Evolutionary conservation across 1,284 basidiomycete species (phyloP).

Genomic region (Trametes pubescens): DNA sequence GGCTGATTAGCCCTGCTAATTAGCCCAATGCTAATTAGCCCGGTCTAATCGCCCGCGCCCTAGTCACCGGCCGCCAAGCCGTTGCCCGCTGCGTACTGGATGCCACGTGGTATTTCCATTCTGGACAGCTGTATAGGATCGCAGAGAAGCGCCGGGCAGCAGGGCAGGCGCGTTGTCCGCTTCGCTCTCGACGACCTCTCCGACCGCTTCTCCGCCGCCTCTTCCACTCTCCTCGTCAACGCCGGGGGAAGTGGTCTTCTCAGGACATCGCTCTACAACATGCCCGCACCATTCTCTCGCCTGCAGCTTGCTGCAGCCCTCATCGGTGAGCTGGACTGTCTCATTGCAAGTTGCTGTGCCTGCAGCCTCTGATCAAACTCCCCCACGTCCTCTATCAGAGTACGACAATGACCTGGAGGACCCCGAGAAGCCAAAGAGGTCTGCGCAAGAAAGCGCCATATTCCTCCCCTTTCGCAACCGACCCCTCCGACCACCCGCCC

Average conservation of each 20-base stretch:
- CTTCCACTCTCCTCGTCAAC: neutral
- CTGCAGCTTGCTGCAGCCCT: slow-evolving; percentile 82
- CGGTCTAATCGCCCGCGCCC: no score
- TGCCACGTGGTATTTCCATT: slow-evolving; percentile 20
- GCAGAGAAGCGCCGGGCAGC: slow-evolving; percentile 5
- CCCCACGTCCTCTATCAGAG: slow-evolving; percentile 52
- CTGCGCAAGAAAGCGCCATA: slow-evolving; percentile 83
- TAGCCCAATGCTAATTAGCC: no score
- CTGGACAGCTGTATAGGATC: slow-evolving; percentile 17
- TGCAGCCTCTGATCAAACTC: slow-evolving; percentile 1
- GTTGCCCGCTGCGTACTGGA: neutral
- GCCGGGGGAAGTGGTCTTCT: neutral
- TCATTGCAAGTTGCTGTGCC: neutral
- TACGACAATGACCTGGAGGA: slow-evolving; percentile 83
- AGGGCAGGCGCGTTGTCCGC: slow-evolving; percentile 17
- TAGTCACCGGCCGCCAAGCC: no score
- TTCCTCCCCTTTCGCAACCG: slow-evolving; percentile 72
- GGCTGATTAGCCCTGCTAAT: no score
- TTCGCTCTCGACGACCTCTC: slow-evolving; percentile 14
- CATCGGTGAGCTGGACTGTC: slow-evolving; percentile 58
- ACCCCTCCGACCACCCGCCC: slow-evolving; percentile 49
- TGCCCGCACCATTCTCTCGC: slow-evolving; percentile 67
- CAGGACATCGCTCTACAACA: neutral
- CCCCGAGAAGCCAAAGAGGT: slow-evolving; percentile 63
- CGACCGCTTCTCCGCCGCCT: neutral